Conservation (phyloP, 805 yeast species). For the Teunomyces gatunensis region DNA sequence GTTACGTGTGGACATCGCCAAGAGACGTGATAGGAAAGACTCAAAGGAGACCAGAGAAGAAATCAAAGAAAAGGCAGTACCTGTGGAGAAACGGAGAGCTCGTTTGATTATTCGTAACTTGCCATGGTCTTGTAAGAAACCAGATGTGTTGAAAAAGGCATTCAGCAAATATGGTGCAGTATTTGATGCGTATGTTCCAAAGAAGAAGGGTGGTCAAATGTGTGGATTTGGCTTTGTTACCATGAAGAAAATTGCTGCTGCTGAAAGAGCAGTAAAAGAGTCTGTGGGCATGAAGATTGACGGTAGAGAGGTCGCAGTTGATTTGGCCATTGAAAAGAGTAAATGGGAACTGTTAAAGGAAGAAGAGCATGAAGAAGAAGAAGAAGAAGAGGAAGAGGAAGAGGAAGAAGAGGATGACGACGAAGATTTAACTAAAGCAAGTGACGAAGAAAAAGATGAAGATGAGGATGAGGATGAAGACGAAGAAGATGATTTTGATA, state of each 20-base stretch:
- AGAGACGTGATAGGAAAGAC: constrained; percentile 78
- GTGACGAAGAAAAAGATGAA: constrained; percentile 29
- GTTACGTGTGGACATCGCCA: constrained; percentile 82
- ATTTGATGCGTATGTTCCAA: constrained; percentile 84
- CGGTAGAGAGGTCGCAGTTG: constrained; percentile 91
- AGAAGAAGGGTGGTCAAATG: constrained; percentile 84
- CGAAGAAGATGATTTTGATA: constrained; percentile 26
- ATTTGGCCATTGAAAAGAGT: constrained; percentile 84
- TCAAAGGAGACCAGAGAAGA: constrained; percentile 5
- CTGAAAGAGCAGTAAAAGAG: constrained; percentile 77
- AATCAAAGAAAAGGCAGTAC: constrained; percentile 19
- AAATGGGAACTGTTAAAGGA: constrained; percentile 67
- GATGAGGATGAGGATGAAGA: constrained; percentile 22
- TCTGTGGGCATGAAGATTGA: constrained; percentile 73
- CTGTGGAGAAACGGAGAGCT: constrained; percentile 76
- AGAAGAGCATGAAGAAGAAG: constrained; percentile 28
- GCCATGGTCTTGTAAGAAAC: constrained; percentile 92
- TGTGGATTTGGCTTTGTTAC: constrained; percentile 93
- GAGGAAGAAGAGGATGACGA: constrained; percentile 36
- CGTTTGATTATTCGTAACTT: constrained; percentile 85
- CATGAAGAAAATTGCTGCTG: constrained; percentile 75
- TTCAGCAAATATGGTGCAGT: constrained; percentile 84
- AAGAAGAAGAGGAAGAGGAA: constrained; percentile 40
- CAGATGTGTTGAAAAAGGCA: constrained; percentile 63
- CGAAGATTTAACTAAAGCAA: constrained; percentile 34